phyloP scores from a whole-genome alignment of 495 filamentous ascomycete species.

The Wilcoxina mikolae region DNA sequence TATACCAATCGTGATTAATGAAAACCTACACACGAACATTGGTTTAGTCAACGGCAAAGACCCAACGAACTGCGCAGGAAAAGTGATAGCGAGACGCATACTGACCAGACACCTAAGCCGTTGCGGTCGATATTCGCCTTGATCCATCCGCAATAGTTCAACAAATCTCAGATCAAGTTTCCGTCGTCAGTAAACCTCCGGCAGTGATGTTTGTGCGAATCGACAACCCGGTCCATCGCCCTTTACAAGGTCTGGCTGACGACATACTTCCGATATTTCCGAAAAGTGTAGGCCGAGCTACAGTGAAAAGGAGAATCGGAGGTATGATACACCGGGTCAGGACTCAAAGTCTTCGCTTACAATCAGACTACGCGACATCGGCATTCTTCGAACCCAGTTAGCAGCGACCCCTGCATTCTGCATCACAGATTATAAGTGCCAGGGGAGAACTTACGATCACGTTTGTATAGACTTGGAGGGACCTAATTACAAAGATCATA shows the following conservation, averaged over 20 bases:
- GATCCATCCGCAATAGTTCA: background rate
- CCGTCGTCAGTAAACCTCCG: background rate
- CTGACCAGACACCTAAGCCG: too few relatives aligned
- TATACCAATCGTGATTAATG: background rate
- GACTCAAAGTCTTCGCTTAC: too few relatives aligned
- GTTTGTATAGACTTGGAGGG: background rate
- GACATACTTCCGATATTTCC: background rate
- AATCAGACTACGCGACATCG: too few relatives aligned
- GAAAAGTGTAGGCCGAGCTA: background rate
- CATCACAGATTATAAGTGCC: background rate
- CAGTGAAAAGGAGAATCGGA: background rate
- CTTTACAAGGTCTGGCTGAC: background rate
- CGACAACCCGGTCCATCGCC: background rate
- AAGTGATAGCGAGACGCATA: too few relatives aligned
- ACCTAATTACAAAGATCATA: background rate
- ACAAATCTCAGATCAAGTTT: background rate
- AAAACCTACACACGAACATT: background rate
- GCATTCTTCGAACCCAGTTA: background rate
- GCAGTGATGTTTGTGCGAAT: background rate
- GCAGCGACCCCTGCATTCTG: background rate
- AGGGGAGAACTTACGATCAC: background rate
- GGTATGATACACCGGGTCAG: too few relatives aligned
- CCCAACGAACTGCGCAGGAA: background rate
- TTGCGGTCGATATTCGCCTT: too few relatives aligned
- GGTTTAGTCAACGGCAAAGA: background rate